These are phyloP conservation scores for Metschnikowia anglica DNA, from an alignment of 805 yeast genomes.

Conservation along the genomic window DNA sequence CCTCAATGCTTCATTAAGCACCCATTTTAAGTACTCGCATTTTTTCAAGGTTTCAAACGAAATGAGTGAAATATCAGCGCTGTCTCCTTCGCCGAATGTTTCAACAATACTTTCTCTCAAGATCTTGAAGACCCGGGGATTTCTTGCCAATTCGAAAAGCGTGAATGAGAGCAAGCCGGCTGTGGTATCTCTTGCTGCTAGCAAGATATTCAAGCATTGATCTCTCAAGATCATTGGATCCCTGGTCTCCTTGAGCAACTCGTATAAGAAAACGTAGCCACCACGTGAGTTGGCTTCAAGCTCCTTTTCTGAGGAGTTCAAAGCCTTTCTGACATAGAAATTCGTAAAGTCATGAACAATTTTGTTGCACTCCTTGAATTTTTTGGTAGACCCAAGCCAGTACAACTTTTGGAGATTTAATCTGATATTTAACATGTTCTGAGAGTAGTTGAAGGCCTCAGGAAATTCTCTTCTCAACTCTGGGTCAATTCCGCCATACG, in stretches of 20 bases:
- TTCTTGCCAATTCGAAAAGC: constrained; percentile 45
- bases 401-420: constrained; percentile 16
- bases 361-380: constrained; percentile 17
- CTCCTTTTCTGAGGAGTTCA: constrained; percentile 31
- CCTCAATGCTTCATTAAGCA: constrained; percentile 49
- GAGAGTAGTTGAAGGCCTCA: constrained; percentile 18
- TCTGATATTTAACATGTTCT: constrained; percentile 15
- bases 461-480: constrained; percentile 14
- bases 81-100: constrained; percentile 35
- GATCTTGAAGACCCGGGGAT: constrained; percentile 37
- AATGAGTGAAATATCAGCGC: constrained; percentile 35
- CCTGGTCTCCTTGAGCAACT: constrained; percentile 48
- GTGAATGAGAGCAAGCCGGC: constrained; percentile 50
- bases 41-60: constrained; percentile 51
- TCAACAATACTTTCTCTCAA: constrained; percentile 38
- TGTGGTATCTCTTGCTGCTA: constrained; percentile 59
- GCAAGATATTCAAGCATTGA: constrained; percentile 49
- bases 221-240: constrained; percentile 48
- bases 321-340: constrained; percentile 40
- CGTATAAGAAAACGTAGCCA: constrained; percentile 48
- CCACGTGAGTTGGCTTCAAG: constrained; percentile 32
- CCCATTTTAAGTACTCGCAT: constrained; percentile 46
- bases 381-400: constrained; percentile 12
- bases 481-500: constrained; percentile 11
- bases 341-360: constrained; percentile 22